Percentiles rank a stretch among this genome's conserved stretches.
phyloP scores from a whole-genome alignment of 305 asterid species.

The Fraxinus platypoda region DNA sequence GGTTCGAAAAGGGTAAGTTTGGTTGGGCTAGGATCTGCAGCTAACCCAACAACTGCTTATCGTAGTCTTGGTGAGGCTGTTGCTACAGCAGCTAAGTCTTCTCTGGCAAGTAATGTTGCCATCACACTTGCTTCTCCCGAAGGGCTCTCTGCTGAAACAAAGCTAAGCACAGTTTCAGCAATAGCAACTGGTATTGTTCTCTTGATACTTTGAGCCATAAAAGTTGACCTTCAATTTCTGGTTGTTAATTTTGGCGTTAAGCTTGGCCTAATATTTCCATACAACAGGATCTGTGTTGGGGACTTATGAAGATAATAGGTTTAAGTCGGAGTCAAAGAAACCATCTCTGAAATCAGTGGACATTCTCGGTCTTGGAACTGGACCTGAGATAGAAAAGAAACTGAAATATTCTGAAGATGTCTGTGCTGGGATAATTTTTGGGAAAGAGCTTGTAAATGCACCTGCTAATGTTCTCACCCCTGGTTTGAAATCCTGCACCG shows the following conservation, averaged over 20 bases:
- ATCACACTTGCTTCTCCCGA: conserved; percentile 78
- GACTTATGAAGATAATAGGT: conserved; percentile 80
- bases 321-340: conserved; percentile 76
- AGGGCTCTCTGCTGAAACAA: conserved; percentile 52
- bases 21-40: conserved; percentile 67
- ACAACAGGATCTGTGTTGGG: conserved; percentile 71
- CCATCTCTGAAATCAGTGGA: conserved; percentile 69
- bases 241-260: neutral
- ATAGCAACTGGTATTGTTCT: conserved; percentile 63
- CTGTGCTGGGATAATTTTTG: conserved; percentile 73
- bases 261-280: conserved; percentile 12
- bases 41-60: conserved; percentile 46
- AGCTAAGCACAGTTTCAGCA: conserved; percentile 75
- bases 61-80: conserved; percentile 85
- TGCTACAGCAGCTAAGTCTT: conserved; percentile 85
- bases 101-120: conserved; percentile 72
- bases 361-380: conserved; percentile 86
- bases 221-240: neutral
- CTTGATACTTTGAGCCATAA: neutral
- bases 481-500: conserved; percentile 42
- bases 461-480: conserved; percentile 98
- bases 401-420: conserved; percentile 75
- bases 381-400: conserved; percentile 82
- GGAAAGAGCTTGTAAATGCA: conserved; percentile 90
- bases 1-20: conserved; percentile 79